A percentile compares a stretch with the other conserved stretches of the same genome.
Evolutionary conservation across 106 monocot species (phyloP).

Genomic region (Dendrobium officinale): DNA sequence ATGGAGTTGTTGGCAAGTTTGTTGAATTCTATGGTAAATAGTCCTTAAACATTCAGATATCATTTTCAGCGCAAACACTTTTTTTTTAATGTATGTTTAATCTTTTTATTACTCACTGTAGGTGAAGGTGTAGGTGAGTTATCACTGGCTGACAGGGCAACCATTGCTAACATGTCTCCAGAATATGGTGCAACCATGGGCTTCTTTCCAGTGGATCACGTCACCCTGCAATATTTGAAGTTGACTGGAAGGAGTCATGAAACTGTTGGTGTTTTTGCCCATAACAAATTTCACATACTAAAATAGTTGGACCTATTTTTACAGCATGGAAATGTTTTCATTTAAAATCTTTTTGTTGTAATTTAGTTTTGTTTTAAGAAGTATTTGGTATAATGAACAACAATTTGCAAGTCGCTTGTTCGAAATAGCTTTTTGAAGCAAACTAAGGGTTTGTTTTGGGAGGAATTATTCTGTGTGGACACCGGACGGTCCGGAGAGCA

Average conservation of each 20-base stretch:
- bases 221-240: conserved; percentile 75
- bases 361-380: not conserved
- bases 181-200: conserved; percentile 99
- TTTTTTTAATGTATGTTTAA: not conserved
- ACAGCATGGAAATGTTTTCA: not conserved
- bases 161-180: conserved; percentile 96
- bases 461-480: too few species aligned
- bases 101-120: conserved; percentile 14
- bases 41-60: not conserved
- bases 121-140: conserved; percentile 77
- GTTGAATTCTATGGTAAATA: conserved; percentile 86
- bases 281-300: not conserved
- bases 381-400: not conserved
- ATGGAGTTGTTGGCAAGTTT: conserved; percentile 96
- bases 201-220: conserved; percentile 93
- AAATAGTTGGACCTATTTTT: not conserved
- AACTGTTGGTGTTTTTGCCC: conserved; percentile 42
- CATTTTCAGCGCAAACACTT: not conserved
- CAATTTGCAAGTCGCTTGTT: not conserved
- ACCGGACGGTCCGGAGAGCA: too few species aligned
- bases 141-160: conserved; percentile 85
- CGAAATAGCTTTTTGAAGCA: not conserved
- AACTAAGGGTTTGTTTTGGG: not conserved
- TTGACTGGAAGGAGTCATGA: conserved; percentile 93
- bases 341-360: not conserved